Evolutionary conservation across 2,329 filamentous ascomycete genomes (phyloP).

Genomic region (Colletotrichum acutatum): DNA sequence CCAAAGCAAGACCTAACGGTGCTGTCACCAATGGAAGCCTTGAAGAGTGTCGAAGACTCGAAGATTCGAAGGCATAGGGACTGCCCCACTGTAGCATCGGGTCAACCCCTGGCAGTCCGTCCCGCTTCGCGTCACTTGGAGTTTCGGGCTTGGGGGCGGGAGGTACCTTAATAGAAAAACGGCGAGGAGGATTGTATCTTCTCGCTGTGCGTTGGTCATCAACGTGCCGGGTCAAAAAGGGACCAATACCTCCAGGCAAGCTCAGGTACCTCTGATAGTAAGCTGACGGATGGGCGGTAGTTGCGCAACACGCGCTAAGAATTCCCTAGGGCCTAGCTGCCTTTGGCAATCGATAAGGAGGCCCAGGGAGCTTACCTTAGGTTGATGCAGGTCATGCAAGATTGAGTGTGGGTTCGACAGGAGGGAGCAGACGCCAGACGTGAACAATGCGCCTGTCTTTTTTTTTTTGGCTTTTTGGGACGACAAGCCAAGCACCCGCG

Average conservation of each 20-base stretch:
- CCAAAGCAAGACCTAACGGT: background rate
- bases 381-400: slow-evolving; percentile 30
- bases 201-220: background rate
- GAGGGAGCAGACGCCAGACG: background rate
- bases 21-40: slow-evolving; percentile 15
- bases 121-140: slow-evolving; percentile 33
- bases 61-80: background rate
- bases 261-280: background rate
- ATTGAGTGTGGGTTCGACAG: slow-evolving; percentile 23
- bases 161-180: slow-evolving; percentile 22
- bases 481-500: slow-evolving; percentile 1
- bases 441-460: slow-evolving; percentile 33
- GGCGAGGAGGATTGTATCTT: background rate
- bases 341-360: slow-evolving; percentile 27
- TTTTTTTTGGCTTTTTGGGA: slow-evolving; percentile 1
- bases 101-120: slow-evolving; percentile 23
- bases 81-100: slow-evolving; percentile 29
- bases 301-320: slow-evolving; percentile 6
- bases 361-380: background rate
- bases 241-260: no score
- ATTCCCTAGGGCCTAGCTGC: slow-evolving; percentile 4
- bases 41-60: background rate
- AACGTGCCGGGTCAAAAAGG: no score
- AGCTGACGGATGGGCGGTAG: background rate
- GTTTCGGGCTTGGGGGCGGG: slow-evolving; percentile 33